Base-by-base conservation (phyloP, 768 basidiomycete species). In the Xerocomellus dryophilus region DNA sequence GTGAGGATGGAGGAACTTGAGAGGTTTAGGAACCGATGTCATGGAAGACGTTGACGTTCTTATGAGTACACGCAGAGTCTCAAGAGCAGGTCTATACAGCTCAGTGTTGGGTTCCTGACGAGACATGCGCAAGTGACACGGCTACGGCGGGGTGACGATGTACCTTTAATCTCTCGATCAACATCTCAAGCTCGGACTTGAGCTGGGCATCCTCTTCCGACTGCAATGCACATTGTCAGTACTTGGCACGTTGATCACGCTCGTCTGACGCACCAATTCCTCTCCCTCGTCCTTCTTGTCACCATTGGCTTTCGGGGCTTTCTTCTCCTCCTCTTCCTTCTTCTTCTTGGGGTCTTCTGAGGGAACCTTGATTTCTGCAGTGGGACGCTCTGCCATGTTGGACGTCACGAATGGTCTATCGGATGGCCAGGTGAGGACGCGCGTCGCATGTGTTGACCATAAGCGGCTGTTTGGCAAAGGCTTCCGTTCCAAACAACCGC, bases 21-120 rank as follows among this genome's bases (percentile, higher is more conserved):
- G 81, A 27, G 97, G 97, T 76, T 99, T 98, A 1, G 97, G 97
- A 10, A 99, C 96, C 21, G 93, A 95, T 11, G 97, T 99, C 96
- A 99, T 98, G 7, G 94, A 97, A 15, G 92, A 95, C 4, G 97
- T 99, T 11, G 94, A 94, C 7, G 96, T 98, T 66, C 93, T 81
- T 65, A 98, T 98, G 40, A 98, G 78, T 7, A 90, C 93, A 44
- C 96, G 83, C 10, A 99, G 80, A 4, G 93, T 93, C 75, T 99
- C 96, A 14, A 99, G 79, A 25, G 96, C 93, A 21, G 95, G 88
- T 17, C 85, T 79, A 70, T 98, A 93, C 31, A 98, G 79, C 31
- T 81, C 78, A 1, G 84, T 87, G 66, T 97, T 85, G 54, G 89
- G 67, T 85, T 99, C 96, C 96, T 98, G 27, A 56, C 50, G 56